A percentile compares a stretch with the other conserved stretches of the same genome.
Evolutionary conservation across 1,284 basidiomycete species (phyloP).

Genomic region (Cryptococcus sp.): DNA sequence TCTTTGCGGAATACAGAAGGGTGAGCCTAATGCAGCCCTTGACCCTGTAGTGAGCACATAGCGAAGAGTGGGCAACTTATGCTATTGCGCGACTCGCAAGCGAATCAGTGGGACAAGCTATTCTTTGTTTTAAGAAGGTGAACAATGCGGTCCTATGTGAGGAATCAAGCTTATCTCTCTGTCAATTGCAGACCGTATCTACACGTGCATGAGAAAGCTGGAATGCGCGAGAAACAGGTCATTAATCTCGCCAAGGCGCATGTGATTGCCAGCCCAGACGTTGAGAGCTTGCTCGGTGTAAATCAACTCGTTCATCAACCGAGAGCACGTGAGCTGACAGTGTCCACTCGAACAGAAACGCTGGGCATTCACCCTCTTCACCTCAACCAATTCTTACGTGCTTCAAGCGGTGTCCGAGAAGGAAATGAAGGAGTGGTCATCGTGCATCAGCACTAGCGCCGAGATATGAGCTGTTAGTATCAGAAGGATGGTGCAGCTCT

Average conservation of each 20-base stretch:
- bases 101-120: conserved; percentile 75
- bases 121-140: conserved; percentile 89
- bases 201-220: conserved; percentile 76
- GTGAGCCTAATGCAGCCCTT: too few species aligned
- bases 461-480: conserved; percentile 1
- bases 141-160: conserved; percentile 21
- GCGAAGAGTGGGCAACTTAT: conserved; percentile 81
- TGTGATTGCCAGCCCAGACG: conserved; percentile 80
- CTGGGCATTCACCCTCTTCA: conserved; percentile 83
- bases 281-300: conserved; percentile 81
- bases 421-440: conserved; percentile 79
- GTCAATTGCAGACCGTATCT: conserved; percentile 73
- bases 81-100: conserved; percentile 75
- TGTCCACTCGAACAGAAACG: conserved; percentile 63
- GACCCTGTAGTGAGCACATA: conserved; percentile 64
- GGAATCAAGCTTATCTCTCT: background rate
- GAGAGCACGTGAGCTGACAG: background rate
- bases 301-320: conserved; percentile 43
- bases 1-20: conserved; percentile 9
- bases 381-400: conserved; percentile 84
- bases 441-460: conserved; percentile 39
- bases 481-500: too few species aligned
- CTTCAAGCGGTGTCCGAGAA: conserved; percentile 74
- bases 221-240: conserved; percentile 77
- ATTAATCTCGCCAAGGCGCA: conserved; percentile 83